phyloP scores from a whole-genome alignment of 1,284 basidiomycete species.

The Trametes polyzona region DNA sequence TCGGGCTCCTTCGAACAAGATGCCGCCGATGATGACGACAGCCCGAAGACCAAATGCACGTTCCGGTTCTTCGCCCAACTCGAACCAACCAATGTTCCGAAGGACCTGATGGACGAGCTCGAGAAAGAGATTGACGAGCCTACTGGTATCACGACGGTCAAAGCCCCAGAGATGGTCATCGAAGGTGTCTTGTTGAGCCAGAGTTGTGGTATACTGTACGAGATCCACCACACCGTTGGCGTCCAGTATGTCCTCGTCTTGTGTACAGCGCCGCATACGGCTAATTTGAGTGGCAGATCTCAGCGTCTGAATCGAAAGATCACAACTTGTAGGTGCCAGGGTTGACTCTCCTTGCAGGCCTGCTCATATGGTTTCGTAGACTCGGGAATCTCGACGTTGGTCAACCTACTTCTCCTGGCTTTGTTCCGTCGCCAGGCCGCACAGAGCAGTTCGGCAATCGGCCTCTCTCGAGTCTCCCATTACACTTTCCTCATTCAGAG shows the following conservation, averaged over 20 bases:
- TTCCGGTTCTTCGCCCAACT: constrained; percentile 71
- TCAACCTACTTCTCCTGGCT: constrained; percentile 69
- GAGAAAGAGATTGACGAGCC: constrained; percentile 74
- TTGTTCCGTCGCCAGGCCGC: constrained; percentile 77
- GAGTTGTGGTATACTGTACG: constrained; percentile 77
- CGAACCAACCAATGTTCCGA: constrained; percentile 52
- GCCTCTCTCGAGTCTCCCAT: constrained; percentile 76
- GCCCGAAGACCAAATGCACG: constrained; percentile 57
- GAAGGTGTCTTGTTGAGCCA: constrained; percentile 73
- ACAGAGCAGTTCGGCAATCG: constrained; percentile 76
- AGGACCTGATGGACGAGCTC: constrained; percentile 61
- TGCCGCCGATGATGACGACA: constrained; percentile 43
- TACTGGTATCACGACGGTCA: constrained; percentile 65
- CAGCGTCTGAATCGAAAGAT: constrained; percentile 80
- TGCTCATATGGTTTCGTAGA: constrained; percentile 47
- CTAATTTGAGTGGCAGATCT: constrained; percentile 38
- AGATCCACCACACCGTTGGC: constrained; percentile 67
- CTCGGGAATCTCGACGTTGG: constrained; percentile 68
- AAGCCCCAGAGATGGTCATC: constrained; percentile 57
- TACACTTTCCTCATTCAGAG: constrained; percentile 83
- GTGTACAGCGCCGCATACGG: neutral
- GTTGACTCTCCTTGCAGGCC: neutral
- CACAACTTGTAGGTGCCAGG: constrained; percentile 67
- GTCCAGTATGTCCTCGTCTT: constrained; percentile 50
- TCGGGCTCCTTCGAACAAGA: constrained; percentile 58